Conservation (phyloP, 225 moss, liverwort and hornwort genomes). For the Pleurozium schreberi region DNA sequence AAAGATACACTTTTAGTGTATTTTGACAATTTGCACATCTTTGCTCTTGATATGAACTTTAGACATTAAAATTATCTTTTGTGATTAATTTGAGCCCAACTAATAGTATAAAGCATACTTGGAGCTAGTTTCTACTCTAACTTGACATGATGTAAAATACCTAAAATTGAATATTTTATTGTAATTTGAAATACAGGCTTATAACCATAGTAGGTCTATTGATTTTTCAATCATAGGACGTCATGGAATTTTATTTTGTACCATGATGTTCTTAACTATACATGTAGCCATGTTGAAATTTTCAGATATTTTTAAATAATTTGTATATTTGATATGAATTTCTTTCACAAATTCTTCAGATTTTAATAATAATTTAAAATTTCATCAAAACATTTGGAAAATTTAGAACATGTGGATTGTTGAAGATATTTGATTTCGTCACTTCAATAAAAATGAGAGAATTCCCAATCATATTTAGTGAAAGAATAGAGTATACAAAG, state of each 20-base stretch:
- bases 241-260: not conserved
- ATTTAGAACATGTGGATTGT: not conserved
- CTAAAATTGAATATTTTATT: not conserved
- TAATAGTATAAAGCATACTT: not conserved
- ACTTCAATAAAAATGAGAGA: not conserved
- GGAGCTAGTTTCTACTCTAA: not conserved
- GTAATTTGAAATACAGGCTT: not conserved
- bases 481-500: not conserved
- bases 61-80: not conserved
- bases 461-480: not conserved
- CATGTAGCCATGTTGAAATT: not conserved
- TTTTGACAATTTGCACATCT: not conserved
- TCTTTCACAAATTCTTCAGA: not conserved
- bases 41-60: not conserved
- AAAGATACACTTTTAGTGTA: not conserved
- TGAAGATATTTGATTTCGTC: not conserved
- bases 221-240: not conserved
- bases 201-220: not conserved
- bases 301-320: not conserved
- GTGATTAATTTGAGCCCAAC: not conserved
- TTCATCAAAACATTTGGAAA: not conserved
- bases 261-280: not conserved
- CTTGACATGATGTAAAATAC: not conserved
- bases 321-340: not conserved
- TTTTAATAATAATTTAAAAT: not conserved